These are phyloP conservation scores for Agaricus subrufescens DNA, from an alignment of 768 basidiomycete genomes.

Conservation along the genomic window DNA sequence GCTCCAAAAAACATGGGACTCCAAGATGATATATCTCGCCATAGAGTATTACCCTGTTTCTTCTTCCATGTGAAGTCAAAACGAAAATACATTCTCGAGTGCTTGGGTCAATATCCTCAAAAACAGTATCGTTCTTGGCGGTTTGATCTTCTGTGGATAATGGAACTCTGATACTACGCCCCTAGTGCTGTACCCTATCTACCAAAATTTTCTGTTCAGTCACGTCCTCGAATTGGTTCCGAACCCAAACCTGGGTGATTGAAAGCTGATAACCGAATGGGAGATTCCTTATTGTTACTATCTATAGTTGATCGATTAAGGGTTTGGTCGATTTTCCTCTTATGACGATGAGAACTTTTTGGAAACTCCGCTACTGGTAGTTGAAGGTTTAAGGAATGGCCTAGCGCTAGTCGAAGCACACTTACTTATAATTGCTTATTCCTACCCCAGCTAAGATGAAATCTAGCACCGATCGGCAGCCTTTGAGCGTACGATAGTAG, in stretches of 20 bases:
- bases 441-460: neutral
- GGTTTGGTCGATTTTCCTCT: neutral
- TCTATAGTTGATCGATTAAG: neutral
- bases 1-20: no score
- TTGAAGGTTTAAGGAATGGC: no score
- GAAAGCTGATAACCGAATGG: neutral
- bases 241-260: neutral
- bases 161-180: neutral
- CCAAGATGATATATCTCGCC: no score
- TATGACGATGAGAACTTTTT: no score
- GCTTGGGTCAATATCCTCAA: no score
- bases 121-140: no score
- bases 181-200: no score
- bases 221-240: neutral
- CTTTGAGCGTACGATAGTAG: neutral
- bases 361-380: no score
- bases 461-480: neutral
- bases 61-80: no score
- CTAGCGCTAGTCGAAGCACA: no score
- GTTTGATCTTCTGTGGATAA: neutral
- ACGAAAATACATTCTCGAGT: no score
- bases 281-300: neutral
- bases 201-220: neutral
- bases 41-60: no score
- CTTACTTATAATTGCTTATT: neutral